Conservation (phyloP, 1,284 basidiomycete species). For the Bjerkandera adusta region DNA sequence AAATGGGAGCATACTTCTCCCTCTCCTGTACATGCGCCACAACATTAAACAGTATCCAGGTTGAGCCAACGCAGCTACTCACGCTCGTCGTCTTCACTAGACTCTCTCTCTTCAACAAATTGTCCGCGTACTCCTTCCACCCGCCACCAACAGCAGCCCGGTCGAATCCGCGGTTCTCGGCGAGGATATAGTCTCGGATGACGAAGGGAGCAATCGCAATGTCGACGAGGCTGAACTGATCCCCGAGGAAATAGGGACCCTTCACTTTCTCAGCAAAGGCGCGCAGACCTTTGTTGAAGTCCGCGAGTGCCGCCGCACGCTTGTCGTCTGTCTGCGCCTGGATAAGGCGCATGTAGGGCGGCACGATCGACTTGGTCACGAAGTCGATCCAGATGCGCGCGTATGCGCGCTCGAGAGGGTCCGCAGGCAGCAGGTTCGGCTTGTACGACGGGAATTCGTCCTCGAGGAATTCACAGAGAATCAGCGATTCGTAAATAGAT, state of each 20-base stretch:
- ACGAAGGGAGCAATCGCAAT: constrained; percentile 60
- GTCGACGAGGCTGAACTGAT: constrained; percentile 57
- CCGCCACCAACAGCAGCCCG: constrained; percentile 40
- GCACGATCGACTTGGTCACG: constrained; percentile 48
- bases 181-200: constrained; percentile 45
- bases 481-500: constrained; percentile 58
- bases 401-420: constrained; percentile 48
- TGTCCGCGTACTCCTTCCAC: constrained; percentile 47
- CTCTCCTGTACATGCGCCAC: constrained; percentile 44
- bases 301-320: constrained; percentile 42
- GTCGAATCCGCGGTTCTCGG: constrained; percentile 49
- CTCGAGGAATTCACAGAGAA: constrained; percentile 62
- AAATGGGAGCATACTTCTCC: constrained; percentile 49
- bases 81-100: constrained; percentile 51
- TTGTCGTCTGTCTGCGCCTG: constrained; percentile 51
- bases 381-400: constrained; percentile 56
- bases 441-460: constrained; percentile 47
- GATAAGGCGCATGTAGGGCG: constrained; percentile 50
- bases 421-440: constrained; percentile 45
- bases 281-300: constrained; percentile 44
- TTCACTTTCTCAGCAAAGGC: constrained; percentile 47
- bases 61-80: constrained; percentile 20
- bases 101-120: constrained; percentile 44
- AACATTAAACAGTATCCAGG: no score
- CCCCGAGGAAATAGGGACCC: constrained; percentile 60